Base-by-base conservation (phyloP, 345 rosid genomes). In the Sisymbrium altissimum region DNA sequence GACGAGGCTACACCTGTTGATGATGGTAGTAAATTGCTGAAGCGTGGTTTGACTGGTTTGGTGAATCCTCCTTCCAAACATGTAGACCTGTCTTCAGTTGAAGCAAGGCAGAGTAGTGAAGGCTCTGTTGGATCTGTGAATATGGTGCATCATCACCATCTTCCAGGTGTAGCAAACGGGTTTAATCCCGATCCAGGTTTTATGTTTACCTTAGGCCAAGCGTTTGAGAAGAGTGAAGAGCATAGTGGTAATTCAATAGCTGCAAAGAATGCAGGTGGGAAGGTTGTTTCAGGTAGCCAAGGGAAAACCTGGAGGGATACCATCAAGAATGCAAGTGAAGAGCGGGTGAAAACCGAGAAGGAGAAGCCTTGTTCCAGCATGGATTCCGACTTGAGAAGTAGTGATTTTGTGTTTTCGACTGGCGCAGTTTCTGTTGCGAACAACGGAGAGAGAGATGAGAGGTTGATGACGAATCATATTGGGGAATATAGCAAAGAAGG, bases 341-440 rank as follows among this genome's bases (percentile, higher is more conserved):
- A 88, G 71, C 79, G 83, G 87, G 83, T 78, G 88, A 83, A 81
- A 82, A 68, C 80, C 13, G 78, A 88, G 83, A 82, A 88, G 79
- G 87, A 87, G 52, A 89, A 87, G 81, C 93, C 91, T 82, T 89
- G 71, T 79, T 91, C 98, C 62, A 87, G 96, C 77, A 13, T 89
- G 80, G 98, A 84, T 77, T 93, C 98, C 41, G 93, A 94, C 80
- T 87, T 93, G 17, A 82, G 89, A 84, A 89, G 97, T 87, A 81
- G 92, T 70, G 84, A 86, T 73, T 88, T 87, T 85, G 83, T 89
- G 69, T 88, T 88, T 83, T 78, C 73, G 77, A 89, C 84, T 84
- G 85, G 84, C 59, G 72, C 76, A 36, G 81, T 44, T 77, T 81
- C 84, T 65, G 83, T 72, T 46, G 80, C 78, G 40, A 84, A 85